Conservation (phyloP, 2,329 filamentous ascomycete genomes). For the Sporothrix phasma region DNA sequence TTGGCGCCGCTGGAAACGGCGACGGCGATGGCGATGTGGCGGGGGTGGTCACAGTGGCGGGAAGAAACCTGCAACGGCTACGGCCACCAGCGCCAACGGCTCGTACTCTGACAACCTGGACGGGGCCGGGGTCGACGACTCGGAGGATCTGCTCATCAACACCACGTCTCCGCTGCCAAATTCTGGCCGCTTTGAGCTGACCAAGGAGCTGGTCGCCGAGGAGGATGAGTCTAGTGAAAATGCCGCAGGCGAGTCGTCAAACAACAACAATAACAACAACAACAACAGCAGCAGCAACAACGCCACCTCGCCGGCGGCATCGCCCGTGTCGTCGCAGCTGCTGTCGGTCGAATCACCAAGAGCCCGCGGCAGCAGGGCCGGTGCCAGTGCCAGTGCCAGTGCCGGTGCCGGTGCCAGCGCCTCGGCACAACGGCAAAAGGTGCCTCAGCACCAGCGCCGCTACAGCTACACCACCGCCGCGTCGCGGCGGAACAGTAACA, state of each 20-base stretch:
- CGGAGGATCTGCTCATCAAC: conserved; percentile 60
- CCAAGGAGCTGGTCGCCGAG: conserved; percentile 33
- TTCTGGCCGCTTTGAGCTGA: conserved; percentile 64
- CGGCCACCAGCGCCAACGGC: neutral
- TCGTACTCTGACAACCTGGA: conserved; percentile 6
- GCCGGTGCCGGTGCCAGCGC: conserved; percentile 20
- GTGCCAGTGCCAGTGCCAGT: conserved; percentile 19
- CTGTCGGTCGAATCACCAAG: neutral
- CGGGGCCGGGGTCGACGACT: conserved; percentile 24
- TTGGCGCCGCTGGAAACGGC: conserved; percentile 48
- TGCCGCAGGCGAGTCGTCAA: neutral
- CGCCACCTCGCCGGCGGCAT: neutral
- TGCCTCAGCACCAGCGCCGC: conserved; percentile 40
- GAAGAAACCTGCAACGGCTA: conserved; percentile 22
- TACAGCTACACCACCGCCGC: conserved; percentile 44
- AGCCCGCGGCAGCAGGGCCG: neutral
- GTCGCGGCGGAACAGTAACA: conserved; percentile 38
- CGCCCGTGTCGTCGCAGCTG: neutral
- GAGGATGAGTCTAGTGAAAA: conserved; percentile 24
- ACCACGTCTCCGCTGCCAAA: conserved; percentile 57
- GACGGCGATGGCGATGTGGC: neutral
- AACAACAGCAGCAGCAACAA: no score
- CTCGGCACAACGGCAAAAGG: conserved; percentile 30
- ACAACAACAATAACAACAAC: no score
- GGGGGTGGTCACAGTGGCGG: conserved; percentile 22